Base-by-base conservation (phyloP, 192 early-diverging fungal species). In the Coemansia sp. region DNA sequence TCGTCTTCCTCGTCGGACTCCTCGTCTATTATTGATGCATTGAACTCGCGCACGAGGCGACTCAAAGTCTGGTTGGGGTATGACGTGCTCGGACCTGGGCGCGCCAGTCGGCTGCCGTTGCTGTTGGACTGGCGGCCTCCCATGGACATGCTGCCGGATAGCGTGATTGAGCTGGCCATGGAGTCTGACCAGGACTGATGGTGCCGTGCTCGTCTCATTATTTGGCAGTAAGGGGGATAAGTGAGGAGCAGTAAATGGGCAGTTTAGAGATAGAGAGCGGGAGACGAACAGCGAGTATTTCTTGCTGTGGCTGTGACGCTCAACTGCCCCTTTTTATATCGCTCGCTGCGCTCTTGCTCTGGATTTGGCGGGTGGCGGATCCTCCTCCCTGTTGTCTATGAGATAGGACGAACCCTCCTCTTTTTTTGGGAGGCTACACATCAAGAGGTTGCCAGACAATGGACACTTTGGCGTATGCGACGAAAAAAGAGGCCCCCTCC, bases 111-210 rank as follows among this genome's bases (percentile, higher is more conserved):
- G 26, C 66, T 61, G 65, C 35, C 20, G 14, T 62, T 53, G 62
- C 26, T 14, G 18, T 64, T 21, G 33, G 52, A 61, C 34, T 57
- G 67, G 8, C 67, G 61, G 13, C 9, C 41, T 3, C 26, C 38
- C 9, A 47, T 20, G 1, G 58, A 37, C 21, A 69, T 66, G 52
- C 34, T 76, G 26, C 68, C 73, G 0, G 66, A 36, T 3, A 81
- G 34, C 5, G 78, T 81, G 25, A 81, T 63, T 3, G 78, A 81
- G 57, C 78, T 81, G 39, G 73, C 66, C 78, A 81, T 81, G 0
- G 78, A 81, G 36, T 81, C 72, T 7, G 78, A 59, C 78, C 78
- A 81, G 20, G 78, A 81, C 61, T 62, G 66, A 38, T 72, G 64
- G 11, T 57, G 18, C 23, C 56, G 69, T 20, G 78, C 69, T 3